These are phyloP conservation scores for Chytriomyces sp. DNA, from an alignment of 192 early-diverging fungal genomes.

Conservation along the genomic window DNA sequence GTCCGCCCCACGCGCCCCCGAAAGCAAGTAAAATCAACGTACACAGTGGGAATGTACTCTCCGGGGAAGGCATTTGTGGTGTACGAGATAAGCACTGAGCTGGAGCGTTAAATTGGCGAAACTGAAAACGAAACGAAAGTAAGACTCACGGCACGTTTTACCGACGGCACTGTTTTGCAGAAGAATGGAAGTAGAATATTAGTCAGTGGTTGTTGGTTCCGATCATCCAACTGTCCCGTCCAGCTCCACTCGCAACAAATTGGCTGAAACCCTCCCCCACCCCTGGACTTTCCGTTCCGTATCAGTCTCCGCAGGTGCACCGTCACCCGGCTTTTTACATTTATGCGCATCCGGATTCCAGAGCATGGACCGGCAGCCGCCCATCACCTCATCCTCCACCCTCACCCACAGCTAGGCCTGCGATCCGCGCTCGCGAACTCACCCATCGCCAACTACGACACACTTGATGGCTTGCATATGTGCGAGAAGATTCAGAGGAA, in stretches of 20 bases:
- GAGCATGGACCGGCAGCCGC: neutral
- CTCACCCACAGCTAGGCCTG: neutral
- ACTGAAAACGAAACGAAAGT: neutral
- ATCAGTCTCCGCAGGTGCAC: too few relatives aligned
- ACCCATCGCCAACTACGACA: constrained; percentile 89
- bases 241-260: neutral
- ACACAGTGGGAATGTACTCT: constrained; percentile 99
- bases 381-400: neutral
- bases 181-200: constrained; percentile 9
- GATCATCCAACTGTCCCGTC: too few relatives aligned
- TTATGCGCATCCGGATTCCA: too few relatives aligned
- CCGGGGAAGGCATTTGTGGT: constrained; percentile 99
- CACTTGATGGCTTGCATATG: constrained; percentile 94
- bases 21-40: constrained; percentile 42
- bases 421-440: constrained; percentile 30
- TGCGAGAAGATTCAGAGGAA: neutral
- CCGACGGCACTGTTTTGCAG: constrained; percentile 72
- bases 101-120: neutral
- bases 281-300: too few relatives aligned
- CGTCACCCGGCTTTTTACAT: too few relatives aligned
- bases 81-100: constrained; percentile 87
- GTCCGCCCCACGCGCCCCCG: neutral
- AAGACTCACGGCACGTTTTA: constrained; percentile 82
- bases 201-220: neutral
- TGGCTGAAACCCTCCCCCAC: neutral